phyloP scores from a whole-genome alignment of 2,329 filamentous ascomycete species.

The Tolypocladium guangdongense region DNA sequence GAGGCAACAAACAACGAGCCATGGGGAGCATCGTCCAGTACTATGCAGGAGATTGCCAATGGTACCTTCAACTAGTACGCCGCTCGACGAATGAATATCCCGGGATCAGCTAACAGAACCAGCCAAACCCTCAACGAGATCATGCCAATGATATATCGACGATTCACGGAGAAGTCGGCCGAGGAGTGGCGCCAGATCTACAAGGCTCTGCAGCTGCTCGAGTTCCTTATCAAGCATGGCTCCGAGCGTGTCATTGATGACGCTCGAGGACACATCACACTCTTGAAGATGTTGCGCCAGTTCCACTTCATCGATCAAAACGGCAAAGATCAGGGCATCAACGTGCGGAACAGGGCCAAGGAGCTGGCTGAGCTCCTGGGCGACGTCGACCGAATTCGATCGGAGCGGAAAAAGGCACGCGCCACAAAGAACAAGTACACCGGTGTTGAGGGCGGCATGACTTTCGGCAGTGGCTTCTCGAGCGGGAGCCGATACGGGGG shows the following conservation, averaged over 20 bases:
- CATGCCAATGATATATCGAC: slow-evolving; percentile 99
- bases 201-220: slow-evolving; percentile 91
- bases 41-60: slow-evolving; percentile 98
- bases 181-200: slow-evolving; percentile 99
- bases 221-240: slow-evolving; percentile 96
- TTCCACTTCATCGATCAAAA: slow-evolving; percentile 96
- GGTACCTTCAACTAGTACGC: slow-evolving; percentile 95
- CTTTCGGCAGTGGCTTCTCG: slow-evolving; percentile 46
- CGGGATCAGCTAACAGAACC: slow-evolving; percentile 3
- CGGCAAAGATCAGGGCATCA: slow-evolving; percentile 96
- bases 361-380: slow-evolving; percentile 88
- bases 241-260: slow-evolving; percentile 97
- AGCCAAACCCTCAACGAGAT: slow-evolving; percentile 97
- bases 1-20: slow-evolving; percentile 99
- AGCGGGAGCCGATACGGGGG: slow-evolving; percentile 63
- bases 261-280: slow-evolving; percentile 84
- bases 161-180: slow-evolving; percentile 95
- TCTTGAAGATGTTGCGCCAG: slow-evolving; percentile 95
- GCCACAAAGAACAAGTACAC: slow-evolving; percentile 89
- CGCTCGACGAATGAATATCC: slow-evolving; percentile 5
- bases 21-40: slow-evolving; percentile 74
- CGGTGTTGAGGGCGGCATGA: slow-evolving; percentile 75
- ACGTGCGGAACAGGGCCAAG: slow-evolving; percentile 92
- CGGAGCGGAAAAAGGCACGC: slow-evolving; percentile 81
- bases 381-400: slow-evolving; percentile 79